These are phyloP conservation scores for Violaceomyces palustris DNA, from an alignment of 1,284 basidiomycete species.

Conservation along the genomic window DNA sequence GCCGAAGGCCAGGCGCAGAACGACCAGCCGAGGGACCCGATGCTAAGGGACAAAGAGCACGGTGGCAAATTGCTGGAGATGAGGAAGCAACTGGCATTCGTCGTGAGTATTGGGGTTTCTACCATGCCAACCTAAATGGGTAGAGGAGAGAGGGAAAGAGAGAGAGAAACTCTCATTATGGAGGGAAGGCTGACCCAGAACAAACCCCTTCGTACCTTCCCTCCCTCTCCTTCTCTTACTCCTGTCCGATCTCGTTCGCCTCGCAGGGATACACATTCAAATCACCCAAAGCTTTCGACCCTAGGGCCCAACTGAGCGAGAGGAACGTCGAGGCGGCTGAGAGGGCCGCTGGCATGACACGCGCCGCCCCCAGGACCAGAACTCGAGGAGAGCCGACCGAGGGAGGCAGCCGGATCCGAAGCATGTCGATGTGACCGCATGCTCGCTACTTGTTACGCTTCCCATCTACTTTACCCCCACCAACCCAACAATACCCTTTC, in stretches of 20 bases:
- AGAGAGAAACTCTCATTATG: too few relatives aligned
- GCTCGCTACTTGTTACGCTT: not conserved
- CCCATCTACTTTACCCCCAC: too few relatives aligned
- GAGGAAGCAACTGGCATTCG: constrained; percentile 83
- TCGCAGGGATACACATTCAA: constrained; percentile 46
- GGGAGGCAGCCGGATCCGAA: constrained; percentile 32
- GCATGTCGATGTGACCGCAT: constrained; percentile 40
- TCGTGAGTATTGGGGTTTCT: too few relatives aligned
- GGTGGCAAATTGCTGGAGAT: constrained; percentile 80
- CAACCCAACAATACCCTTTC: too few relatives aligned
- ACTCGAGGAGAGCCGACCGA: constrained; percentile 19
- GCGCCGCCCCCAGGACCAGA: constrained; percentile 6
- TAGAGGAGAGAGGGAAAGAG: not conserved
- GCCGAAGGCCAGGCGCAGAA: constrained; percentile 59
- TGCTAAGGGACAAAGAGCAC: constrained; percentile 76
- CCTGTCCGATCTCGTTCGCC: too few relatives aligned
- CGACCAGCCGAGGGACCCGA: constrained; percentile 78
- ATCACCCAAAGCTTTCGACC: constrained; percentile 39
- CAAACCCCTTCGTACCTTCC: too few relatives aligned
- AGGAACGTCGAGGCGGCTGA: constrained; percentile 25
- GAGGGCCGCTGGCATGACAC: constrained; percentile 9
- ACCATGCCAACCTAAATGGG: not conserved
- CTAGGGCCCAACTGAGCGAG: constrained; percentile 23
- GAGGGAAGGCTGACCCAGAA: too few relatives aligned
- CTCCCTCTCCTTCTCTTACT: too few relatives aligned